Base-by-base conservation (phyloP, 1,139 yeast species). In the Diutina sp. region DNA sequence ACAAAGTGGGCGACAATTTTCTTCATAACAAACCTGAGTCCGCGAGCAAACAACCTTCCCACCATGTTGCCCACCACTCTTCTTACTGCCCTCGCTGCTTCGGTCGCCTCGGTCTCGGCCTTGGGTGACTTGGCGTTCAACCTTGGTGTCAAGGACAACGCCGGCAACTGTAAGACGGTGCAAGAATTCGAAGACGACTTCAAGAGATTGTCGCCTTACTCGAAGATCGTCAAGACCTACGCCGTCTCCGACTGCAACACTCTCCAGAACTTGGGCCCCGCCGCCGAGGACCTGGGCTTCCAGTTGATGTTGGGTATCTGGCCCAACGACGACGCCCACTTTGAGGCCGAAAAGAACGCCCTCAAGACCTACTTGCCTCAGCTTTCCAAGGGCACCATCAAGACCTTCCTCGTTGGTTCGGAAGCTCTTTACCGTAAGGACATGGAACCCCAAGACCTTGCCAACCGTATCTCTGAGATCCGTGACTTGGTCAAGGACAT, bases 371-470 rank as follows among this genome's bases (percentile, higher is more conserved):
- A 85, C 71, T 79, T 90, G 69, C 95, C 96, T 64, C 72, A 66
- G 48, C 77, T 89, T 62, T 85, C 90, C 58, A 78, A 78, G 60
- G 76, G 80, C 58, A 82, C 90, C 61, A 79, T 90, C 65, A 81
- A 83, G 65, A 87, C 83, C 50, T 77, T 90, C 73, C 76, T 87
- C 57, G 97, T 90, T 62, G 97, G 97, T 62, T 89, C 96, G 44
- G 97, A 90, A 77, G 91, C 95, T 60, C 77, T 90, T 64, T 90
- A 90, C 80, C 87, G 97, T 79, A 82, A 72, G 53, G 97, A 90
- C 69, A 63, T 90, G 71, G 77, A 89, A 57, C 90, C 95, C 54
- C 63, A 73, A 29, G 82, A 79, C 57, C 80, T 88, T 67, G 91
- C 95, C 57, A 70, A 69, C 63, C 79, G 78, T 67, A 88, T 90